Conservation (phyloP, 495 filamentous ascomycete species). For the Penicillium goetzii region DNA sequence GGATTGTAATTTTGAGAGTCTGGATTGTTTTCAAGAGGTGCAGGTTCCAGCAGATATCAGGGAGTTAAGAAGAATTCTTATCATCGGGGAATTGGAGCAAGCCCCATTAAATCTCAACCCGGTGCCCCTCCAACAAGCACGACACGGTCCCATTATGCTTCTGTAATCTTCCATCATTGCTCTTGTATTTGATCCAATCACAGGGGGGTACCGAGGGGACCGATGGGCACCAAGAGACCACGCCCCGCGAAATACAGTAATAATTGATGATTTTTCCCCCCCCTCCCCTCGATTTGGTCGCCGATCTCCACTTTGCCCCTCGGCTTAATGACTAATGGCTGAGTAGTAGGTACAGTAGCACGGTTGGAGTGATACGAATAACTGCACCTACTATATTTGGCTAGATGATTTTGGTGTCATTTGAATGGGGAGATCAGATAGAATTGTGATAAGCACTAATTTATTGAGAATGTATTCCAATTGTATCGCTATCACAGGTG, state of each 20-base stretch:
- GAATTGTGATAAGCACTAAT: neutral
- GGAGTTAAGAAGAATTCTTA: neutral
- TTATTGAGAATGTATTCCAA: too few relatives aligned
- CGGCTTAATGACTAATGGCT: conserved; percentile 1
- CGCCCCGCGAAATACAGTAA: too few relatives aligned
- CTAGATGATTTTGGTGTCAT: neutral
- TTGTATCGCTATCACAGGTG: neutral
- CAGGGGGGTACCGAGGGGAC: neutral
- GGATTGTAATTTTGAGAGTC: neutral
- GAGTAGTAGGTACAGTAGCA: neutral
- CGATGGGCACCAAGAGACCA: neutral
- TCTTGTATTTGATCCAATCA: neutral
- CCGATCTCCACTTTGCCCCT: conserved; percentile 2
- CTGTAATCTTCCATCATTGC: neutral
- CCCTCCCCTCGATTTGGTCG: neutral
- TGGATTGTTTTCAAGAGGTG: neutral
- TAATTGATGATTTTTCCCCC: neutral
- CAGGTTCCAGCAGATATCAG: neutral
- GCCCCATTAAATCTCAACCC: conserved; percentile 1
- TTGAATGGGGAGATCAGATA: neutral
- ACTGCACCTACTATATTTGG: neutral
- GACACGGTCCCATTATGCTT: neutral
- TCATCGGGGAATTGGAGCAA: neutral
- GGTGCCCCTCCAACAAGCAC: conserved; percentile 10
- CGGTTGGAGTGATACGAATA: neutral